phyloP scores from a whole-genome alignment of 2,329 filamentous ascomycete genomes.

The Colletotrichum orchidophilum region DNA sequence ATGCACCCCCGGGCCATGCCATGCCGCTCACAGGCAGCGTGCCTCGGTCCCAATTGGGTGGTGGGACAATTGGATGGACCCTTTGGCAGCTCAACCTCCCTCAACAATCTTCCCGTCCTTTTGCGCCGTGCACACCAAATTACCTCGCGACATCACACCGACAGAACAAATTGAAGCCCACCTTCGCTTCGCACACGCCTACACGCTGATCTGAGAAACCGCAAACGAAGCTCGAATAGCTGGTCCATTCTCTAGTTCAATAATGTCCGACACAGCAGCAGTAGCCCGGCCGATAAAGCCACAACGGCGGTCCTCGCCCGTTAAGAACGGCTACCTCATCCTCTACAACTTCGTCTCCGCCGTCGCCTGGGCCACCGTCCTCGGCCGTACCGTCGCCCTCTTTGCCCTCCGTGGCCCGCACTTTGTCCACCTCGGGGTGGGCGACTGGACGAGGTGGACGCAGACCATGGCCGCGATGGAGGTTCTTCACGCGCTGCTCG shows the following conservation, averaged over 20 bases:
- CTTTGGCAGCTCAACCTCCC: constrained; percentile 33
- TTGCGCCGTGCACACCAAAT: background rate
- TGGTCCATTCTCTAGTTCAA: background rate
- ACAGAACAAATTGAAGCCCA: background rate
- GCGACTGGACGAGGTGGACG: constrained; percentile 77
- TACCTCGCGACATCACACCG: background rate
- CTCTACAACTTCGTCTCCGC: constrained; percentile 86
- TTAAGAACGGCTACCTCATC: constrained; percentile 77
- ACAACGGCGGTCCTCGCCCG: constrained; percentile 46
- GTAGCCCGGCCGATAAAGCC: constrained; percentile 32
- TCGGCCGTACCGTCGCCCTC: constrained; percentile 70
- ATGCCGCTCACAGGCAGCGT: background rate
- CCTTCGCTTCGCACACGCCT: background rate
- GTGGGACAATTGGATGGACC: background rate
- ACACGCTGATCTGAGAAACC: too few species aligned
- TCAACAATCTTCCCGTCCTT: constrained; percentile 25
- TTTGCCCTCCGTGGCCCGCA: constrained; percentile 64
- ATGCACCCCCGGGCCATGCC: background rate
- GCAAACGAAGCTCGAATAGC: background rate
- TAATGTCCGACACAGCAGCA: constrained; percentile 34
- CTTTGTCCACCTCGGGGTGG: constrained; percentile 69
- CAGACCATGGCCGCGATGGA: constrained; percentile 88
- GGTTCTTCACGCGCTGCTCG: constrained; percentile 80
- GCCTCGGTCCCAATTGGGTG: constrained; percentile 21
- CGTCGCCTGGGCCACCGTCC: constrained; percentile 79